phyloP scores from a whole-genome alignment of 2,329 filamentous ascomycete genomes.

The Penicillium polonicum region DNA sequence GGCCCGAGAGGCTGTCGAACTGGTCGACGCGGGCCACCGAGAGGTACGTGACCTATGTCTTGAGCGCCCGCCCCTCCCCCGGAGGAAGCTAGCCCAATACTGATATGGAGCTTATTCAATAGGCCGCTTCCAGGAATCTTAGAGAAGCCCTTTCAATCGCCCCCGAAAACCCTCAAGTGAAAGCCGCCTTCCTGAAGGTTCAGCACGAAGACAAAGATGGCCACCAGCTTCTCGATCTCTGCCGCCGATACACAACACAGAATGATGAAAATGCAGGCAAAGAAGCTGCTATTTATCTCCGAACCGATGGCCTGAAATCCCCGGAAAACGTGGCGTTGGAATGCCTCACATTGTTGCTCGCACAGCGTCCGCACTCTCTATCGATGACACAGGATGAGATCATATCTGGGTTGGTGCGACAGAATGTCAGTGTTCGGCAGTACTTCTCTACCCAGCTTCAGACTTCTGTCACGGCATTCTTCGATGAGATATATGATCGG shows the following conservation, averaged over 20 bases:
- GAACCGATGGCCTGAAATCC: conserved; percentile 44
- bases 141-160: conserved; percentile 51
- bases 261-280: conserved; percentile 46
- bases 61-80: background rate
- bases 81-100: background rate
- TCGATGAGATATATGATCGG: conserved; percentile 50
- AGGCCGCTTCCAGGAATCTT: conserved; percentile 50
- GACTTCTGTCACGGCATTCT: conserved; percentile 47
- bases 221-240: conserved; percentile 47
- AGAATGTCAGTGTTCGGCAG: conserved; percentile 44
- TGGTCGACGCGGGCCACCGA: conserved; percentile 47
- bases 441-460: conserved; percentile 46
- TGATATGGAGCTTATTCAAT: conserved; percentile 1
- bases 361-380: conserved; percentile 35
- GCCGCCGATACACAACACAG: conserved; percentile 43
- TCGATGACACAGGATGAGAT: conserved; percentile 47
- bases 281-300: conserved; percentile 45
- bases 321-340: conserved; percentile 45
- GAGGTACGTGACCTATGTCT: conserved; percentile 37
- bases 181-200: conserved; percentile 47
- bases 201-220: conserved; percentile 42
- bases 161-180: conserved; percentile 46
- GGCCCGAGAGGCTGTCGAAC: conserved; percentile 48
- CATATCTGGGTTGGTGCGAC: conserved; percentile 47
- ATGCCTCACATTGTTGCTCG: conserved; percentile 45